phyloP scores from a whole-genome alignment of 1,284 basidiomycete genomes.

The Caloboletus inedulis region DNA sequence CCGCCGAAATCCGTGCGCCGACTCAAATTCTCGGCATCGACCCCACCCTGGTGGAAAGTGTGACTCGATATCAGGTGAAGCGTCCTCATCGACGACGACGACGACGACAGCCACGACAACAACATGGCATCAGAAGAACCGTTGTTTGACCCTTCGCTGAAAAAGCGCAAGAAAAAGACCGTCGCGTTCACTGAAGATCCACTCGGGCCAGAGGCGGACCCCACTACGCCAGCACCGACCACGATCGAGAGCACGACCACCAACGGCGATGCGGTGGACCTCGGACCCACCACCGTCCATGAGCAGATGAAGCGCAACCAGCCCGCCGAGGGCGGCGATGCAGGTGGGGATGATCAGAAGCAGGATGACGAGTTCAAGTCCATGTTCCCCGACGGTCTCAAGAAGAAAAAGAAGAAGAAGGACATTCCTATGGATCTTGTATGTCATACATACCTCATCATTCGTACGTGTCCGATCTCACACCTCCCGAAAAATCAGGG shows the following conservation, averaged over 20 bases:
- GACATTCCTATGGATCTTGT: constrained; percentile 83
- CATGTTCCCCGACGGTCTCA: constrained; percentile 79
- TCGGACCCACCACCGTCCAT: constrained; percentile 70
- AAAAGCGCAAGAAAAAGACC: constrained; percentile 83
- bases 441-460: constrained; percentile 28
- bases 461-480: constrained; percentile 7
- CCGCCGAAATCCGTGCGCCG: constrained; percentile 25
- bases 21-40: constrained; percentile 27
- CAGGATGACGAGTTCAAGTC: constrained; percentile 75
- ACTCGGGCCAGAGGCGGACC: constrained; percentile 78
- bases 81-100: constrained; percentile 17
- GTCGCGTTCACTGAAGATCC: constrained; percentile 83
- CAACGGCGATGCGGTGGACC: constrained; percentile 66
- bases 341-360: constrained; percentile 41
- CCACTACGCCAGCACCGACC: constrained; percentile 69
- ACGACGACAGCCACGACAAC: constrained; percentile 18
- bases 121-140: constrained; percentile 66
- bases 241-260: constrained; percentile 64
- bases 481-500: constrained; percentile 37
- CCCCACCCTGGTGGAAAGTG: not conserved
- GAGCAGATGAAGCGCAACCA: constrained; percentile 61
- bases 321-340: constrained; percentile 38
- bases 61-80: constrained; percentile 16
- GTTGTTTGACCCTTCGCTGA: constrained; percentile 77
- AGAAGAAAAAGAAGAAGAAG: constrained; percentile 94